Evolutionary conservation across 1,284 basidiomycete species (phyloP), one percentile per base, ranked within the genome.

Genomic region (Malassezia yamatoensis): DNA sequence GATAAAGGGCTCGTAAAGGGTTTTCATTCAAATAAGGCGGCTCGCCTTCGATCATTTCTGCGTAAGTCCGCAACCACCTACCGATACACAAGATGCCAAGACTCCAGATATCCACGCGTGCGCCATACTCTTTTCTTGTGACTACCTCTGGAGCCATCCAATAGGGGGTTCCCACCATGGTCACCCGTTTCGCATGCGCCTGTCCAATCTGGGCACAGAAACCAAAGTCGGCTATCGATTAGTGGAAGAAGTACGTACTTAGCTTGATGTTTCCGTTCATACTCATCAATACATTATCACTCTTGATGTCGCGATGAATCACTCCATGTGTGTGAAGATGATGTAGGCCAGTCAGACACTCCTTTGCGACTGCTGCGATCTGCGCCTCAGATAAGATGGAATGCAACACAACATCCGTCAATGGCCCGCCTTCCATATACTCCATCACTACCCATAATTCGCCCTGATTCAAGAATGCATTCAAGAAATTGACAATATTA

Each of bases 91-190:
- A 93, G 79, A 99, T 98, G 20, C 93, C 94, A 68, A 98, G 78
- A 76, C 84, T 87, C 94, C 94, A 98, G 58, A 99, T 90, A 75
- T 98, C 94, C 32, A 98, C 94, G 77, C 96, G 96, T 4, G 93
- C 88, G 0, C 93, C 94, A 73, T 98, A 98, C 78, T 96, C 94
- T 76, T 96, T 96, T 54, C 91, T 83, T 18, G 89, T 94, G 57
- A 98, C 93, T 33, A 98, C 91, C 75, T 98, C 93, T 1, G 93
- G 93, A 1, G 94, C 93, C 93, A 98, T 98, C 93, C 93, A 98
- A 75, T 96, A 98, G 1, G 94, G 94, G 7, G 94, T 96, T 3
- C 94, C 94, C 44, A 96, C 93, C 93, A 98, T 96, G n/a, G 94
- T 98, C 33, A 90, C 96, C 34, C 93, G 85, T 79, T 96, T 96